These are phyloP conservation scores for Wallacemonas sp. DNA, from an alignment of 208 protist genomes.

Conservation along the genomic window DNA sequence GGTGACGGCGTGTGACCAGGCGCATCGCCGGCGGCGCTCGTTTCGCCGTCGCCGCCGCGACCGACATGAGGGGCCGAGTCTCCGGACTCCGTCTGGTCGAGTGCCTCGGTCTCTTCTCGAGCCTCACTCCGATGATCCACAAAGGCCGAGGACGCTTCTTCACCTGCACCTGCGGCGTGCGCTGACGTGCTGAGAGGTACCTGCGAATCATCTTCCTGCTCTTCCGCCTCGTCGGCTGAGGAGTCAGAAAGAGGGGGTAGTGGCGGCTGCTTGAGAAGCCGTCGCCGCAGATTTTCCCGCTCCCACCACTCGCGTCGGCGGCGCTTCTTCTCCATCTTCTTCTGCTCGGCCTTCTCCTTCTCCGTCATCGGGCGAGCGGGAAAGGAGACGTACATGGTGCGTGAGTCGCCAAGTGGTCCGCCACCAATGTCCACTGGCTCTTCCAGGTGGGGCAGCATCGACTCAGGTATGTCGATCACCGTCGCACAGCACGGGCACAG, in stretches of 20 bases:
- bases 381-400: slow-evolving; percentile 69
- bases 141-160: no score
- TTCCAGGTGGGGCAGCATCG: slow-evolving; percentile 56
- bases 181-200: no score
- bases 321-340: slow-evolving; percentile 4
- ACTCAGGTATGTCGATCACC: slow-evolving; percentile 67
- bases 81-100: no score
- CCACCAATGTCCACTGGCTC: slow-evolving; percentile 26
- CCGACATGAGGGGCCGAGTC: no score
- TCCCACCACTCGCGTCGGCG: slow-evolving; percentile 4
- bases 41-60: no score
- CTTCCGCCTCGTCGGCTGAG: not conserved
- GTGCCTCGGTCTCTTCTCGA: slow-evolving; percentile 5
- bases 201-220: not conserved
- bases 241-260: slow-evolving; percentile 1
- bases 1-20: no score
- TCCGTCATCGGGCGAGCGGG: slow-evolving; percentile 24
- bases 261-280: not conserved
- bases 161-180: no score
- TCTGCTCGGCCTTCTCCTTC: not conserved
- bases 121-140: not conserved
- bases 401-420: slow-evolving; percentile 1
- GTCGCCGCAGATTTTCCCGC: not conserved
- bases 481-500: slow-evolving; percentile 80
- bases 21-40: no score